Evolutionary conservation across 108 stramenopile species (phyloP).

Genomic region (Skeletonema costatum): DNA sequence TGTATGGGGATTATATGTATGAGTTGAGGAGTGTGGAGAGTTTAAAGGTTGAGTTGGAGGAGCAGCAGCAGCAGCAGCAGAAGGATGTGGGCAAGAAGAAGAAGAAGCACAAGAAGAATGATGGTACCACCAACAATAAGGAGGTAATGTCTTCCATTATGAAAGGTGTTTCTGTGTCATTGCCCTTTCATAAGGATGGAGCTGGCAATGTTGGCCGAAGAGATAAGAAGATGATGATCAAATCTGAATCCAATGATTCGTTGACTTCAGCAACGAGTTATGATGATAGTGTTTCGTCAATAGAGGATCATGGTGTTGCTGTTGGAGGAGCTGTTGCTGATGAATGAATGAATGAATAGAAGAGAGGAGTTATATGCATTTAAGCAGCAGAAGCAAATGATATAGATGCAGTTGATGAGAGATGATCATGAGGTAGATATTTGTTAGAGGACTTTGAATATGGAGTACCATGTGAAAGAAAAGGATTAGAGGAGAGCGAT

Average conservation of each 20-base stretch:
- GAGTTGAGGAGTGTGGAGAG: constrained; percentile 20
- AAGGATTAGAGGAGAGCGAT: too few relatives aligned
- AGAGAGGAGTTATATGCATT: too few relatives aligned
- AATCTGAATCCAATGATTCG: constrained; percentile 1
- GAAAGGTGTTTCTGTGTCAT: neutral
- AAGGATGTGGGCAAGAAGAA: neutral
- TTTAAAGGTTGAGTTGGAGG: neutral
- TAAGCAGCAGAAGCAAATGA: too few relatives aligned
- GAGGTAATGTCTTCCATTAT: neutral
- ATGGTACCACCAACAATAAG: neutral
- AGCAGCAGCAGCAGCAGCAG: neutral
- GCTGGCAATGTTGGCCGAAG: neutral
- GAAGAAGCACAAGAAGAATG: neutral
- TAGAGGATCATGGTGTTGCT: neutral
- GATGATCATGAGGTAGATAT: too few relatives aligned
- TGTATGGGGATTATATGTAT: constrained; percentile 82
- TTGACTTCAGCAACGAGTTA: neutral
- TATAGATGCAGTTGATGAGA: too few relatives aligned
- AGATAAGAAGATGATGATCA: constrained; percentile 3
- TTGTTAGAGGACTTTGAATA: too few relatives aligned
- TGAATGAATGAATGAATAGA: neutral
- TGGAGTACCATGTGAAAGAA: too few relatives aligned
- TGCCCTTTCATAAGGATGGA: neutral
- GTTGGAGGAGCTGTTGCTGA: neutral
- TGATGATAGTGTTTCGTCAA: neutral